Evolutionary conservation across 2,329 filamentous ascomycete species (phyloP), one percentile per base, ranked within the genome.

Genomic region (Dactylellina haptotyla): DNA sequence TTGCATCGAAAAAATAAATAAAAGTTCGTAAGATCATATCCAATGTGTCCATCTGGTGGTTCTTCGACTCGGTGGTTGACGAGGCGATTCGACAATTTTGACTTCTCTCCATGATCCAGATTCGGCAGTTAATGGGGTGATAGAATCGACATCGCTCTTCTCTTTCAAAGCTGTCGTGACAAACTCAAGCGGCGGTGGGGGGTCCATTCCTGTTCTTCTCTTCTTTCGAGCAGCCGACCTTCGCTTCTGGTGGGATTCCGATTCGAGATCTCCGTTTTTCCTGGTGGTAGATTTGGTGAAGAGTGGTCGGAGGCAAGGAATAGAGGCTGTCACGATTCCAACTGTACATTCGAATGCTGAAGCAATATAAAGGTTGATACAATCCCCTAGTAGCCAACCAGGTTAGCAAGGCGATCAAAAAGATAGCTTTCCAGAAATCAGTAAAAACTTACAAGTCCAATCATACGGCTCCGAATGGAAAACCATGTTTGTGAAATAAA

Each of bases 401-500:
- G 6, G 8, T 46, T 32, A 32, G n/a, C 6, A 20, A 39, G 10
- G 28, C 4, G 16, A 3, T 0, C n/a, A 12, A 16, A 18, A 20
- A 1, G n/a, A 34, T 14, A 9, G 39, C 30, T n/a, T n/a, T n/a
- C n/a, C n/a, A n/a, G 46, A 53, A 25, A 10, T 37, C 48, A 25
- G 28, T 25, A 4, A 46, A 25, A 48, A 54, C 67, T 10, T 50
- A 72, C 67, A 72, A 12, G 67, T 65, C 67, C 67, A 72, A 32
- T 72, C 67, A 41, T 59, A 61, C 5, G 53, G 61, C 5, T 45
- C 51, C 20, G 65, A 59, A n/a, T 67, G 70, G 43, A 74, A 67
- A 4, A 74, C 37, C 4, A 57, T 12, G 30, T 74, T 74, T n/a
- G 63, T 66, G 30, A 56, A 74, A 28, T 74, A 65, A 28, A 74